A percentile compares a stretch with the other conserved stretches of the same genome.
phyloP scores from a whole-genome alignment of 2,329 filamentous ascomycete species.

The Nannizziopsis arthrosporioides region DNA sequence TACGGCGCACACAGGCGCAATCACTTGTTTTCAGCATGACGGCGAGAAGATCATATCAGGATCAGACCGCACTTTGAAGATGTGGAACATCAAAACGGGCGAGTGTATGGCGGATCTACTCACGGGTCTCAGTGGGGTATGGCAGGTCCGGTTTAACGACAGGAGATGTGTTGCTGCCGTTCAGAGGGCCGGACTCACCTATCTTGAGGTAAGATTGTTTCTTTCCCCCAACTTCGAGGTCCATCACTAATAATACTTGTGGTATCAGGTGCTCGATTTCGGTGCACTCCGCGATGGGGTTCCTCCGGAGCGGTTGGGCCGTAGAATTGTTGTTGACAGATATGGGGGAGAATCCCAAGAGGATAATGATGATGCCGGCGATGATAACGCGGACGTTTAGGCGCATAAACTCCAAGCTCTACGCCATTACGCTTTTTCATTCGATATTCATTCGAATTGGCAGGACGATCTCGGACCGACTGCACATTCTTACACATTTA shows the following conservation, averaged over 20 bases:
- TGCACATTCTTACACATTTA: constrained; percentile 1
- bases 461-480: not conserved
- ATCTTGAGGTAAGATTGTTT: constrained; percentile 66
- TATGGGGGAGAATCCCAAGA: constrained; percentile 30
- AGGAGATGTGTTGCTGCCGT: constrained; percentile 91
- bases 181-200: constrained; percentile 82
- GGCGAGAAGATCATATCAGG: constrained; percentile 93
- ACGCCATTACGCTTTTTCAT: not conserved
- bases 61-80: constrained; percentile 89
- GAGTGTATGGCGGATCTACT: constrained; percentile 87
- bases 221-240: not conserved
- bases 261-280: constrained; percentile 78
- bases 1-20: constrained; percentile 88
- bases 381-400: constrained; percentile 4
- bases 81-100: constrained; percentile 93
- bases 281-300: constrained; percentile 84
- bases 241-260: constrained; percentile 11
- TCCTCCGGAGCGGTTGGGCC: constrained; percentile 62
- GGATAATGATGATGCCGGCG: constrained; percentile 24
- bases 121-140: constrained; percentile 89
- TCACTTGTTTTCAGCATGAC: constrained; percentile 98
- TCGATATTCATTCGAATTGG: not conserved
- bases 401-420: constrained; percentile 15
- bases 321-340: constrained; percentile 50
- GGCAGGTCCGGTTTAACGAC: constrained; percentile 98